Percentiles rank a stretch among this genome's conserved stretches.
phyloP scores from a whole-genome alignment of 805 yeast species.

The Ogataea trehalophila region DNA sequence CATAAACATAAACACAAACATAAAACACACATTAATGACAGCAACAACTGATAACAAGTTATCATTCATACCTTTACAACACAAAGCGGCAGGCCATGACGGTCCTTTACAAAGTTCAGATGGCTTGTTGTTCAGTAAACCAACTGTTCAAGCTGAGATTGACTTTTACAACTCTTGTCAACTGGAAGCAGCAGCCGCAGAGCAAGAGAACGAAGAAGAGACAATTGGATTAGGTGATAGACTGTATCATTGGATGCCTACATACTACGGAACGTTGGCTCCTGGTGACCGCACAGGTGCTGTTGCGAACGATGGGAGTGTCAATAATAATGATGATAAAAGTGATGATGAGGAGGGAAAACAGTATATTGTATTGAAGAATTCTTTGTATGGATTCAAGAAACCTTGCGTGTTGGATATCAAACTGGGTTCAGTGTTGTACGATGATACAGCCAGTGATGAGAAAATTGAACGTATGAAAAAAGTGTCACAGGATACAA shows the following conservation, averaged over 20 bases:
- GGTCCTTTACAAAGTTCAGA: constrained; percentile 63
- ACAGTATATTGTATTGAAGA: constrained; percentile 63
- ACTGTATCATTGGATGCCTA: constrained; percentile 57
- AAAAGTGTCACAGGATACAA: constrained; percentile 63
- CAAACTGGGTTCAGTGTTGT: constrained; percentile 68
- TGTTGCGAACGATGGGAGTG: constrained; percentile 11
- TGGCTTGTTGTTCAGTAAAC: constrained; percentile 72
- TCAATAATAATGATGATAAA: constrained; percentile 3
- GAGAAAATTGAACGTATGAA: constrained; percentile 62
- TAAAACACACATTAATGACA: no score
- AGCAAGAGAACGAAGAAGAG: no score
- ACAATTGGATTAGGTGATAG: constrained; percentile 30
- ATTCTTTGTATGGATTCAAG: constrained; percentile 54
- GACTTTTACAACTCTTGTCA: constrained; percentile 57
- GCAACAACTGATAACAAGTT: no score
- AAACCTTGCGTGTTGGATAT: constrained; percentile 77
- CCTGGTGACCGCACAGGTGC: constrained; percentile 33
- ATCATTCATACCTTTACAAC: constrained; percentile 35
- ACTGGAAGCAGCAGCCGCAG: neutral
- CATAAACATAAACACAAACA: no score
- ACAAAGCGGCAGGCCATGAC: constrained; percentile 91
- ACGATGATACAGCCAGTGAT: constrained; percentile 53
- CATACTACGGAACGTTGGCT: constrained; percentile 54
- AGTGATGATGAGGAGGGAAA: constrained; percentile 7
- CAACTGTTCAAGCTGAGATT: constrained; percentile 57